Evolutionary conservation across 139 green algal genomes (phyloP).

Genomic region (Chlamydomonas urium): DNA sequence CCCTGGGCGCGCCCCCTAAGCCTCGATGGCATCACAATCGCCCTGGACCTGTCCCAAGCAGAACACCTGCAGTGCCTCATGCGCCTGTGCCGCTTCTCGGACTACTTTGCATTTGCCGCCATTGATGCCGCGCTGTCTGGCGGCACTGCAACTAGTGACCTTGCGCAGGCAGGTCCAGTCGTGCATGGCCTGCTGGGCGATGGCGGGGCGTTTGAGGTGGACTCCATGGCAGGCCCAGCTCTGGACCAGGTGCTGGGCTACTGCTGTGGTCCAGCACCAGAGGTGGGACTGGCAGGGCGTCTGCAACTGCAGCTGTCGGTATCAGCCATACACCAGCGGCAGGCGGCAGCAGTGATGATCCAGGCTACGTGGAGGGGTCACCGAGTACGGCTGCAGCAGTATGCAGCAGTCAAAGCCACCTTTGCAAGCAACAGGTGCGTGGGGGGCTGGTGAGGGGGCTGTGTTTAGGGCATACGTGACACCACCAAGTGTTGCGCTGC

Average conservation of each 20-base stretch:
- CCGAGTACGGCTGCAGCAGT: background rate
- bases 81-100: conserved; percentile 9
- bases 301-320: background rate
- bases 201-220: conserved; percentile 9
- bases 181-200: background rate
- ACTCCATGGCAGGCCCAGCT: background rate
- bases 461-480: background rate
- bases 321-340: background rate
- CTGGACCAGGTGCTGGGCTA: conserved; percentile 3
- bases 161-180: background rate
- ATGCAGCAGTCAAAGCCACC: background rate
- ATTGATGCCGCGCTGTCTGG: background rate
- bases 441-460: background rate
- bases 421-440: conserved; percentile 6
- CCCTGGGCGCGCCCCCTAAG: background rate
- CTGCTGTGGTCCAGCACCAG: background rate
- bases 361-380: conserved; percentile 7
- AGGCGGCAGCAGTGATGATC: conserved; percentile 6
- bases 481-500: background rate
- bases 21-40: background rate
- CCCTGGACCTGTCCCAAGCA: background rate
- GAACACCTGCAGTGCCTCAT: conserved; percentile 8
- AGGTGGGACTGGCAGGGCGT: background rate
- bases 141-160: background rate
- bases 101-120: background rate